Evolutionary conservation across 2,329 filamentous ascomycete genomes (phyloP).

Genomic region (Ophiostoma pallidulum): DNA sequence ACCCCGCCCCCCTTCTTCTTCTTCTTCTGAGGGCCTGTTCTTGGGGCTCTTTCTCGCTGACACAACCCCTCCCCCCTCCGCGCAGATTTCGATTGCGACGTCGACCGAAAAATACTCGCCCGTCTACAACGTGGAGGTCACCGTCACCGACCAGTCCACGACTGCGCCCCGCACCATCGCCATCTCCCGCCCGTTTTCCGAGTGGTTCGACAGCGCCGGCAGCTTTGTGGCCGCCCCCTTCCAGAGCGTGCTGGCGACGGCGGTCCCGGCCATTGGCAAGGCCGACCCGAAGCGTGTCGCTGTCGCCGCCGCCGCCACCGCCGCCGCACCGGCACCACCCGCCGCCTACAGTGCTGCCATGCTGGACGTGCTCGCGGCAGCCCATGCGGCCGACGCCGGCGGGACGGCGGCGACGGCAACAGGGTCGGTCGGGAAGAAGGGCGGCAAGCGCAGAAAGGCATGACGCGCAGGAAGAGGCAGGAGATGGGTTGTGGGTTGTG

Average conservation of each 20-base stretch:
- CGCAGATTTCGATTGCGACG: constrained; percentile 62
- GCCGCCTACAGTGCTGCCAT: constrained; percentile 32
- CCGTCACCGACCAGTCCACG: constrained; percentile 32
- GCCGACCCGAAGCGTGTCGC: constrained; percentile 52
- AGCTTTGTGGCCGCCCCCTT: constrained; percentile 67
- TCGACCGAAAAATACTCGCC: constrained; percentile 71
- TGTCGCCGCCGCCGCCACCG: constrained; percentile 25
- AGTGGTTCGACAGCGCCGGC: constrained; percentile 68
- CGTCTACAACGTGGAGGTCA: constrained; percentile 66
- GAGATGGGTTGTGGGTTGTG: no score
- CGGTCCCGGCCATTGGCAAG: constrained; percentile 55
- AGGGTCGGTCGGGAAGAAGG: constrained; percentile 28
- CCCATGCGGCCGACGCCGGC: constrained; percentile 15
- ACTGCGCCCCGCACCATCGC: constrained; percentile 36
- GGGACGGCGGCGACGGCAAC: constrained; percentile 17
- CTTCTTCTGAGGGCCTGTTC: background rate
- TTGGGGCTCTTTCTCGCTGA: background rate
- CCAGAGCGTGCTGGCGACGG: constrained; percentile 65
- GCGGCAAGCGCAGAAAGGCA: constrained; percentile 38
- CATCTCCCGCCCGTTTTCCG: constrained; percentile 55
- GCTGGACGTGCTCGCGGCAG: constrained; percentile 36
- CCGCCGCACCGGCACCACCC: constrained; percentile 29
- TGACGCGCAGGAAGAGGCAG: constrained; percentile 13
- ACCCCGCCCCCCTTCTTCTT: background rate
- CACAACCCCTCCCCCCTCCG: no score